Evolutionary conservation across 345 rosid genomes (phyloP).

Genomic region (Cochlearia excelsa): DNA sequence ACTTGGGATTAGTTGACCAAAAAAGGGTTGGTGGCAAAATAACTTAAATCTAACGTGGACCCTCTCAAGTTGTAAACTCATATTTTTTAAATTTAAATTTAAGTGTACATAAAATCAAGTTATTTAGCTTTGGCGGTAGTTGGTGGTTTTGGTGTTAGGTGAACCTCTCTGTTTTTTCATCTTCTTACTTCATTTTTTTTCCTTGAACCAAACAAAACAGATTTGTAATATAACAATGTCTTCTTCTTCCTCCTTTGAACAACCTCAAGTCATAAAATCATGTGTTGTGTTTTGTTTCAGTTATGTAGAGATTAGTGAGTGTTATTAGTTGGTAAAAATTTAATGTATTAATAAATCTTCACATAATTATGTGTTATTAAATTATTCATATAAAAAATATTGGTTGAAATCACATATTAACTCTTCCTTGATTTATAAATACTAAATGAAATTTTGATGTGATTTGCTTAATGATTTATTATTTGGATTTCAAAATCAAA

Average conservation of each 20-base stretch:
- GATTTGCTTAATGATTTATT: no score
- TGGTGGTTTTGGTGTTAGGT: slow-evolving; percentile 35
- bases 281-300: not conserved
- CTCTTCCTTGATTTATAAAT: no score
- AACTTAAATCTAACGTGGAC: slow-evolving; percentile 21
- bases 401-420: no score
- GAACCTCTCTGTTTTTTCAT: slow-evolving; percentile 27
- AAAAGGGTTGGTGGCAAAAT: slow-evolving; percentile 23
- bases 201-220: not conserved
- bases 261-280: slow-evolving; percentile 23
- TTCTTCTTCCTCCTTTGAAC: slow-evolving; percentile 22
- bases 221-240: slow-evolving; percentile 29
- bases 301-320: slow-evolving; percentile 29
- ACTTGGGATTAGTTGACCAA: no score
- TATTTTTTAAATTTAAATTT: no score
- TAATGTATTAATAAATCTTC: no score
- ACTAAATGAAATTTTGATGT: no score
- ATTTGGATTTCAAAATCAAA: no score
- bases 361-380: no score
- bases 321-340: no score
- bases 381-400: no score
- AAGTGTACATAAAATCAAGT: no score
- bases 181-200: slow-evolving; percentile 3
- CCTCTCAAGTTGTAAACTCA: slow-evolving; percentile 20
- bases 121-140: slow-evolving; percentile 18